Percentiles rank a stretch among this genome's conserved stretches.
Conservation (phyloP, 306 rosid genomes). For the Acacia acuminata region DNA sequence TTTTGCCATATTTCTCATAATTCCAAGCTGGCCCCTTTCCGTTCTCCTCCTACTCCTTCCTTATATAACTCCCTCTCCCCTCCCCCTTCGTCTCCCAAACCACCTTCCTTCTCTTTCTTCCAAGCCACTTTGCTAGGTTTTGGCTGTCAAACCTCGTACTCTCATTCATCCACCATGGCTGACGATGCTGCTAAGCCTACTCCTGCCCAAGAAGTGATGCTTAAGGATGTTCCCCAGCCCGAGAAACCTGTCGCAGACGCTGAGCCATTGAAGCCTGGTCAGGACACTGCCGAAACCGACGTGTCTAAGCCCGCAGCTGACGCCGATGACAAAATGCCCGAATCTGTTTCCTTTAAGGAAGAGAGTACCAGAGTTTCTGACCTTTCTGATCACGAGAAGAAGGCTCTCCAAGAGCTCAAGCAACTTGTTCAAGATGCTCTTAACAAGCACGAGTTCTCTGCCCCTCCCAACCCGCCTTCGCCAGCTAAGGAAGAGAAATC, state of each 20-base stretch:
- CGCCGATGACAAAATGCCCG: conserved; percentile 28
- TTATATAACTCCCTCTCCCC: conserved; percentile 22
- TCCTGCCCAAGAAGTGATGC: conserved; percentile 21
- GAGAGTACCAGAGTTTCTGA: conserved; percentile 58
- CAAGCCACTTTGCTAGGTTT: not conserved
- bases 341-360: conserved; percentile 47
- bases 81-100: not conserved
- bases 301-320: conserved; percentile 33
- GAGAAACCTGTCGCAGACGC: conserved; percentile 23
- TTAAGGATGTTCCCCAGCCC: conserved; percentile 40
- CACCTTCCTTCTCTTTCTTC: not conserved
- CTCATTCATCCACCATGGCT: conserved; percentile 32
- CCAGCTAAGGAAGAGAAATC: conserved; percentile 22
- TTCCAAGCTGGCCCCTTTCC: conserved; percentile 40
- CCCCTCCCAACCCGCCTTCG: not conserved
- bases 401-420: conserved; percentile 62
- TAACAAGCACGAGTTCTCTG: conserved; percentile 52
- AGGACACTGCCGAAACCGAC: conserved; percentile 30
- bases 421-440: conserved; percentile 61
- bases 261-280: conserved; percentile 30
- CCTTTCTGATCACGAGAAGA: conserved; percentile 46
- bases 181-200: conserved; percentile 29
- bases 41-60: not conserved
- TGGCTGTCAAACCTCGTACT: not conserved
- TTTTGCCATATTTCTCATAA: not conserved